Evolutionary conservation across 768 basidiomycete species (phyloP).

Genomic region (Hortiboletus flavorubellus): DNA sequence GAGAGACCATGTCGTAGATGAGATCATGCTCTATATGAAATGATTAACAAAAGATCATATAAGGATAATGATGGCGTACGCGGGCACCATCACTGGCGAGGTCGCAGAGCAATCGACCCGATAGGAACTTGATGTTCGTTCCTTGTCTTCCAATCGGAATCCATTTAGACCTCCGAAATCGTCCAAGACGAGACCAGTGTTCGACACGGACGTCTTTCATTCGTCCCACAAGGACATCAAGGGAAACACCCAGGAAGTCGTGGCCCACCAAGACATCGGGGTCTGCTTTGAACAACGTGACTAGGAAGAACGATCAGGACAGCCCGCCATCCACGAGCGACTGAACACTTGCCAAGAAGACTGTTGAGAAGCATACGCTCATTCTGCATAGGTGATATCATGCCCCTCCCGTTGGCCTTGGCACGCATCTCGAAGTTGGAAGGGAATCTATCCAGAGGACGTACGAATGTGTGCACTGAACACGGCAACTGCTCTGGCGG

Average conservation of each 20-base stretch:
- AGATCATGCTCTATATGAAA: constrained; percentile 78
- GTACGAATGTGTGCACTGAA: constrained; percentile 81
- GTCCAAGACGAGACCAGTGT: constrained; percentile 91
- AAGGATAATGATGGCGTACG: constrained; percentile 41
- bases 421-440: constrained; percentile 74
- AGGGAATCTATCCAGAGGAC: constrained; percentile 87
- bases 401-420: constrained; percentile 58
- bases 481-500: constrained; percentile 86
- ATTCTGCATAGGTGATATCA: constrained; percentile 70
- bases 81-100: constrained; percentile 93
- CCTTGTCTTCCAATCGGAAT: constrained; percentile 79
- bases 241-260: constrained; percentile 85
- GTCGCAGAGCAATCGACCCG: constrained; percentile 87
- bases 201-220: constrained; percentile 89
- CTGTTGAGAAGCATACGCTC: constrained; percentile 85
- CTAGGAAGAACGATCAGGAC: constrained; percentile 33
- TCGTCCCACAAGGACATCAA: constrained; percentile 88
- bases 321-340: not conserved
- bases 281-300: constrained; percentile 78
- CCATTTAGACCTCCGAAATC: constrained; percentile 83
- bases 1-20: constrained; percentile 96
- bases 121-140: constrained; percentile 76
- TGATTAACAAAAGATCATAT: not conserved
- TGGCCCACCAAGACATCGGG: constrained; percentile 95
- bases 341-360: constrained; percentile 58